Conservation (phyloP, 1,284 basidiomycete species). For the Phylloporus sp. region DNA sequence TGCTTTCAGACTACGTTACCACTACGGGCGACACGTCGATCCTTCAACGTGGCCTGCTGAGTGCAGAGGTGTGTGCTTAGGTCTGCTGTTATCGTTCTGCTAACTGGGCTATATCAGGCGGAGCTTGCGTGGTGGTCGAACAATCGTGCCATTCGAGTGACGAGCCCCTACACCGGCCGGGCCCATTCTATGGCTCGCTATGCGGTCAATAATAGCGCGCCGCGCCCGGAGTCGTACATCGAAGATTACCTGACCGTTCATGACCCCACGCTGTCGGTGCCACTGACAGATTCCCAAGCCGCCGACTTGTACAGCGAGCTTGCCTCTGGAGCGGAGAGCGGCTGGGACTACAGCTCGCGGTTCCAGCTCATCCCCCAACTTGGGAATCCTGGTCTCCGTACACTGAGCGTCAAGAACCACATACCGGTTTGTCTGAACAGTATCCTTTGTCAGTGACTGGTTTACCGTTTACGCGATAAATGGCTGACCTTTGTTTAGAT, state of each 20-base stretch:
- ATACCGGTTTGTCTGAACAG: conserved; percentile 85
- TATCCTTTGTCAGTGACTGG: conserved; percentile 68
- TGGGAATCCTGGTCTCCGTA: conserved; percentile 61
- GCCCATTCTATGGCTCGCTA: conserved; percentile 75
- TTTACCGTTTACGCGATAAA: neutral
- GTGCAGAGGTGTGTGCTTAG: conserved; percentile 52
- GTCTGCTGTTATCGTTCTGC: conserved; percentile 41
- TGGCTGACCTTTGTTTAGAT: conserved; percentile 47
- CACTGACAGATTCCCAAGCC: conserved; percentile 63
- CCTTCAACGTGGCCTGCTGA: conserved; percentile 64
- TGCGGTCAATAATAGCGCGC: conserved; percentile 80
- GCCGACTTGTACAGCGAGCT: conserved; percentile 86
- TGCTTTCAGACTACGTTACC: conserved; percentile 69
- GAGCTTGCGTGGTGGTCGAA: conserved; percentile 85
- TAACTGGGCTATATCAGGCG: conserved; percentile 42
- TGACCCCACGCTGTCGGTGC: conserved; percentile 55
- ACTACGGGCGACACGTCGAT: conserved; percentile 64
- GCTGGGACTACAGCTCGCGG: conserved; percentile 59
- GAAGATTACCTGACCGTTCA: conserved; percentile 81
- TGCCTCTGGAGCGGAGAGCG: conserved; percentile 86
- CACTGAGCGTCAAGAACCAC: conserved; percentile 71
- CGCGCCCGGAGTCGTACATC: conserved; percentile 85
- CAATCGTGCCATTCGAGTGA: conserved; percentile 77
- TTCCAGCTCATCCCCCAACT: conserved; percentile 49
- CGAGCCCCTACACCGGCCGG: conserved; percentile 71